Evolutionary conservation across 177 flowering plant genomes (phyloP), one percentile per base, ranked within the genome.

Genomic region (Vitis hybrid): DNA sequence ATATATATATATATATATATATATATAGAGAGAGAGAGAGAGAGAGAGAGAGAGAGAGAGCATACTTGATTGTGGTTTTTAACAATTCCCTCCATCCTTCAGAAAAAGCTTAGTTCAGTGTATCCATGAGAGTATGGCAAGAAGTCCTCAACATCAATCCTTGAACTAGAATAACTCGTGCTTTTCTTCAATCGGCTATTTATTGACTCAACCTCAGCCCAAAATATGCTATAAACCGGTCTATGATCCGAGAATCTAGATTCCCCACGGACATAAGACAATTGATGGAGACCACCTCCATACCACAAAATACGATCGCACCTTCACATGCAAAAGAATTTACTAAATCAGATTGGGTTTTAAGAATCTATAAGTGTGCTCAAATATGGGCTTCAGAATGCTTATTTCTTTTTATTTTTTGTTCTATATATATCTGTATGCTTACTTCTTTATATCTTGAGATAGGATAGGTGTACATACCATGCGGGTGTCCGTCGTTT

Each of bases 401-500:
- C 10, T 18, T 27, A 46, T 48, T 35, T 12, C 2, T 15, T 54
- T 17, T 54, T 54, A 54, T 14, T 15, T 54, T 0, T 54, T 54
- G 57, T 13, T 5, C n/a, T 54, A 1, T 0, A 0, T 5, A 17
- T 54, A 14, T 54, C 17, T 54, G 57, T 27, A 27, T 27, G 30
- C 48, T 51, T 63, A 24, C 13, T 6, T 21, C 10, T 65, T 65
- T n/a, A 46, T 9, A 30, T 1, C 32, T 12, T 14, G 13, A 20
- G 72, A 57, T 32, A 41, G 63, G 64, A 30, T 53, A 50, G n/a
- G 63, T 60, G 58, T 21, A 67, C 77, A 78, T 86, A 94, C 98
- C 98, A 94, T 70, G 97, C 98, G 50, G 98, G 98, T 64, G 97
- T 94, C 58, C 98, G 76, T 9, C 94, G 84, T 78, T 94, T 94